Evolutionary conservation across 2,329 filamentous ascomycete genomes (phyloP), one percentile per base, ranked within the genome.

Genomic region (Fusarium bulbicola): DNA sequence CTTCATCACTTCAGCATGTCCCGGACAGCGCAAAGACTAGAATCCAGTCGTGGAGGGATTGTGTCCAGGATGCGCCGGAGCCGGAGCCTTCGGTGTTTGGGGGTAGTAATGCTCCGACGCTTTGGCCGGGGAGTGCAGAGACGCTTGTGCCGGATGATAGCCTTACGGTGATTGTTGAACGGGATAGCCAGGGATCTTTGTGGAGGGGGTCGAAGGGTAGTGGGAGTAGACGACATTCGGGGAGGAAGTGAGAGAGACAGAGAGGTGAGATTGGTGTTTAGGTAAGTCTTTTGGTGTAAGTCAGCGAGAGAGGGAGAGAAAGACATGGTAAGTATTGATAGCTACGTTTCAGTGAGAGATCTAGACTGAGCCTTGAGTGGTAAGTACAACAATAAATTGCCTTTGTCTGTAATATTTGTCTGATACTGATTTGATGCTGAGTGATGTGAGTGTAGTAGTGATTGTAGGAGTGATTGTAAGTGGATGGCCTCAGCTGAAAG

Each of bases 91-190:
- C 68, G 10, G 47, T 43, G n/a, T 58, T 63, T 30, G 54, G 49
- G 7, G 66, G 40, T 3, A 70, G 68, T 30, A 34, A 62, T 45
- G 58, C 59, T 21, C 43, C 61, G 11, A 71, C 68, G 13, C 43
- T 57, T 13, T 71, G 67, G 67, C 67, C 67, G 28, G 21, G 50
- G 14, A 16, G 34, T 36, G 42, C 14, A 36, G 42, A 34, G 37
- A 49, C 26, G 26, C 7, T 70, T 28, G 47, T 14, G 6, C 69
- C 69, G 3, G 46, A 42, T 13, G 68, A 72, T 30, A 72, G 58
- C 42, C 24, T 56, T 3, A 72, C 46, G 3, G 42, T 46, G 24
- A 20, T 71, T 18, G 21, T 21, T 47, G n/a, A 30, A 5, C 39
- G 28, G n/a, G 26, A 6, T 3, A n/a, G 14, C 37, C n/a, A 14